Percentiles rank a stretch among this genome's conserved stretches.
phyloP scores from a whole-genome alignment of 495 filamentous ascomycete species.

The Bombardia bombarda region DNA sequence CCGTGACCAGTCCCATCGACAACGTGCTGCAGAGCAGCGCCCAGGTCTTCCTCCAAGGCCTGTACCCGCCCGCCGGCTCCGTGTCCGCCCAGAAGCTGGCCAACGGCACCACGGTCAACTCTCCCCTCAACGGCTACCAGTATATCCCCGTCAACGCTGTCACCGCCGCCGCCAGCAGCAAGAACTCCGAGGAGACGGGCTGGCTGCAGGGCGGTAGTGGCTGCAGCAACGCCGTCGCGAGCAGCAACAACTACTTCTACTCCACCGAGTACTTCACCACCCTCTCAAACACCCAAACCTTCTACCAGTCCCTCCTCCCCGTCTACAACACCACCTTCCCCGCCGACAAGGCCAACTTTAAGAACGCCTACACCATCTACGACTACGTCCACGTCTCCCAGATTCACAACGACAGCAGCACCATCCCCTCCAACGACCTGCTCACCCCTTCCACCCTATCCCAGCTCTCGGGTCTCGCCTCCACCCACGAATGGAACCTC shows the following conservation, averaged over 20 bases:
- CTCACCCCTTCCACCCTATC: constrained; percentile 43
- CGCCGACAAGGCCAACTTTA: constrained; percentile 47
- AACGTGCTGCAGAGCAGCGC: constrained; percentile 61
- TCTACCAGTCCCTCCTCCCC: constrained; percentile 58
- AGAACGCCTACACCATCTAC: constrained; percentile 67
- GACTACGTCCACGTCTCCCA: constrained; percentile 68
- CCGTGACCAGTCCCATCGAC: constrained; percentile 51
- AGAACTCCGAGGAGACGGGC: constrained; percentile 50
- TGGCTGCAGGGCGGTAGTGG: constrained; percentile 51
- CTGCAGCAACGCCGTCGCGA: constrained; percentile 55
- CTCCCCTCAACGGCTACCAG: constrained; percentile 66
- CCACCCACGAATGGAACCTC: constrained; percentile 58
- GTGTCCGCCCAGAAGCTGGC: constrained; percentile 44
- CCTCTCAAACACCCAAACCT: constrained; percentile 45
- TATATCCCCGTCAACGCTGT: constrained; percentile 55
- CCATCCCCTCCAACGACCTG: constrained; percentile 38
- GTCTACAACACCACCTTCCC: constrained; percentile 53
- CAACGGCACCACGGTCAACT: constrained; percentile 47
- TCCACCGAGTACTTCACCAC: constrained; percentile 47
- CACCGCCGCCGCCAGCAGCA: constrained; percentile 38
- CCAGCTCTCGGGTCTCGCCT: constrained; percentile 56
- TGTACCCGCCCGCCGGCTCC: constrained; percentile 64
- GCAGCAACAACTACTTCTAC: constrained; percentile 65
- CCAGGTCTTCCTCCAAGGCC: constrained; percentile 69
- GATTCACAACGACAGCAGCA: constrained; percentile 56